Base-by-base conservation (phyloP, 805 yeast species). In the Starmerella vaccinii region DNA sequence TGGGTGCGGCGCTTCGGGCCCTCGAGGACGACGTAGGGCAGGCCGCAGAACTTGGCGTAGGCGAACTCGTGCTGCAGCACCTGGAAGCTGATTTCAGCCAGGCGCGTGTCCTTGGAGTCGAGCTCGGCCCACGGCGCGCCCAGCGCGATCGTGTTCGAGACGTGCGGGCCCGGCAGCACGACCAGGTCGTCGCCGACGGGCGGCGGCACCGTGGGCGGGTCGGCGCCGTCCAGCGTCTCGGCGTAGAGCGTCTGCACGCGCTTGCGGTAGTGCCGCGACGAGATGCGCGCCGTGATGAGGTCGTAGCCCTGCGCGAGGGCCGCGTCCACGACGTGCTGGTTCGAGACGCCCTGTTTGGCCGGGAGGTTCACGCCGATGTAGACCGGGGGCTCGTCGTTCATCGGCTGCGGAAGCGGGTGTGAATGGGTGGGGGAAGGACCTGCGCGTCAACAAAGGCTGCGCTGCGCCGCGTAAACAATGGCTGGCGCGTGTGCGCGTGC, bases 111-210 rank as follows among this genome's bases (percentile, higher is more conserved):
- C 9, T 67, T 65, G 27, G 80, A 73, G 55, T 81, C 86, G 37
- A 81, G 63, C 58, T 81, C 86, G n/a, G 80, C 68, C 86, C 87
- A 82, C 2, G 83, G 77, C 0, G 86, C 75, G 2, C 81, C 63
- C 27, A 81, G 58, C 0, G 84, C 86, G 22, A 82, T 72, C 7
- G 77, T 64, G 55, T 65, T 63, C 1, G 59, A 48, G 2, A 71
- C 62, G 58, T 75, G 76, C 0, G 62, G 55, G 0, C 76, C 78
- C 0, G 73, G 68, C 9, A 68, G 60, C 5, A 75, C 58, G 44
- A 68, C 69, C 6, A 75, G 71, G 46, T 76, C 78, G 4, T 63
- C 62, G 2, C 66, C 56, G 4, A 61, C 59, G 1, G 79, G 78
- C 35, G 41, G 38, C 7, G 56, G 50, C 10, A 50, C 39, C 16